Percentiles rank a stretch among this genome's conserved stretches.
phyloP scores from a whole-genome alignment of 768 basidiomycete genomes.

The Rhizopogon roseolus region DNA sequence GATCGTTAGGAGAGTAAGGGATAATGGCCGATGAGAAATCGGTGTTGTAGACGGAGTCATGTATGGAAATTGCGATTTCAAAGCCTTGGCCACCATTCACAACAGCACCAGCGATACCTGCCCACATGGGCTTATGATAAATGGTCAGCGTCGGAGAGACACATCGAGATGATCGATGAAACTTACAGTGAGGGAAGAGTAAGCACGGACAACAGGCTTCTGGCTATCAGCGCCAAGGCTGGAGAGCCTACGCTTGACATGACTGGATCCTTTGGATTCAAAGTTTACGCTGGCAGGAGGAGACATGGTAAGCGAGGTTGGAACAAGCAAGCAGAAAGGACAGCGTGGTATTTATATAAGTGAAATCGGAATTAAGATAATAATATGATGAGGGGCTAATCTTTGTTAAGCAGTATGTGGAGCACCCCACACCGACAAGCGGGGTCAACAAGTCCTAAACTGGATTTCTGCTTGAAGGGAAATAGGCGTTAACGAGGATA shows the following conservation, averaged over 20 bases:
- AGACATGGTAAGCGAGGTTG: slow-evolving; percentile 41
- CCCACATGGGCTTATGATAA: slow-evolving; percentile 76
- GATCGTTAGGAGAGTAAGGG: slow-evolving; percentile 44
- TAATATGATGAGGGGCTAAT: slow-evolving; percentile 4
- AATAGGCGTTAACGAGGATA: slow-evolving; percentile 7
- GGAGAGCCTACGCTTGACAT: slow-evolving; percentile 65
- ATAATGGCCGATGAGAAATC: slow-evolving; percentile 64
- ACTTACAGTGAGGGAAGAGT: slow-evolving; percentile 64
- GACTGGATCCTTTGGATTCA: slow-evolving; percentile 58
- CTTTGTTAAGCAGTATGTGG: slow-evolving; percentile 4
- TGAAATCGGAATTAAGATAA: not conserved
- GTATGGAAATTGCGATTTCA: slow-evolving; percentile 75
- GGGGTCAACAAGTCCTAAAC: not conserved
- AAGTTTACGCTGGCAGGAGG: slow-evolving; percentile 40
- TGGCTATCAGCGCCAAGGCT: slow-evolving; percentile 37
- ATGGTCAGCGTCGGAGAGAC: slow-evolving; percentile 8
- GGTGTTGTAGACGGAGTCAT: slow-evolving; percentile 82
- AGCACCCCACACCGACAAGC: slow-evolving; percentile 2
- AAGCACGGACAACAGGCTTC: slow-evolving; percentile 53
- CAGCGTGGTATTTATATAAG: slow-evolving; percentile 28
- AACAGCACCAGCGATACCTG: slow-evolving; percentile 64
- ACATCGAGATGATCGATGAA: not conserved
- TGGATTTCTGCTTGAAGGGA: not conserved
- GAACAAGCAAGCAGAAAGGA: slow-evolving; percentile 12
- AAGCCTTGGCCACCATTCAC: slow-evolving; percentile 55